A percentile compares a stretch with the other conserved stretches of the same genome.
Conservation (phyloP, 1,284 basidiomycete genomes). For the Heterobasidion annosum region DNA sequence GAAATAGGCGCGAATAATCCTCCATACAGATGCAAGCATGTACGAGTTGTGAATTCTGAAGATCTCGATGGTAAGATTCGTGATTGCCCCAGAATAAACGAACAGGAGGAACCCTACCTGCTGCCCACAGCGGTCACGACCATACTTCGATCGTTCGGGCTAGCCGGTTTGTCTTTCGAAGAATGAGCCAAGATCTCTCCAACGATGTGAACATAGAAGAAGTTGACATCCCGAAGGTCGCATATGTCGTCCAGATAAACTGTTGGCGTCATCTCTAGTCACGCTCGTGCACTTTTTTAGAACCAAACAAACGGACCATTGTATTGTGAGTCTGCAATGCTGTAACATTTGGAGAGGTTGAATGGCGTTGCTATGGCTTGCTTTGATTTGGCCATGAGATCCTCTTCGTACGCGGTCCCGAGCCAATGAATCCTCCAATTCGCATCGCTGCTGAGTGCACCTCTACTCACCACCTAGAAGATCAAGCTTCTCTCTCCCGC, state of each 20-base stretch:
- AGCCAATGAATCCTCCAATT: slow-evolving; percentile 8
- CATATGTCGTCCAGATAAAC: slow-evolving; percentile 49
- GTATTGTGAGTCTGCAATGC: slow-evolving; percentile 62
- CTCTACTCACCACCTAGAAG: slow-evolving; percentile 55
- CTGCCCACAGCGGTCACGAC: slow-evolving; percentile 49
- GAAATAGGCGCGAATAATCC: slow-evolving; percentile 47
- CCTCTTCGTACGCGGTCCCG: slow-evolving; percentile 35
- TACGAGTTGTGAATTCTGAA: slow-evolving; percentile 67
- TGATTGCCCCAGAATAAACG: neutral
- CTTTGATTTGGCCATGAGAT: slow-evolving; percentile 47
- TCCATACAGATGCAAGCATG: slow-evolving; percentile 71
- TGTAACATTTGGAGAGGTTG: slow-evolving; percentile 49
- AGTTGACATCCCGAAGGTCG: slow-evolving; percentile 49
- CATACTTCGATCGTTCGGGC: slow-evolving; percentile 32
- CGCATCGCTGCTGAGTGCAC: neutral
- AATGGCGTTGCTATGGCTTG: slow-evolving; percentile 55
- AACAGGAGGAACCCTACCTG: slow-evolving; percentile 31
- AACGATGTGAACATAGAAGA: slow-evolving; percentile 46
- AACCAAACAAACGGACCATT: slow-evolving; percentile 35
- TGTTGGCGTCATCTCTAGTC: slow-evolving; percentile 26
- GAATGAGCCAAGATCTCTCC: slow-evolving; percentile 44
- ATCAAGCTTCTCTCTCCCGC: slow-evolving; percentile 70
- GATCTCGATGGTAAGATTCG: neutral
- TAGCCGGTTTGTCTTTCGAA: slow-evolving; percentile 20
- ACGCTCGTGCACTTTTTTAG: neutral